These are phyloP conservation scores for Smittium culicis DNA, from an alignment of 371 early-diverging fungal genomes.

Conservation along the genomic window DNA sequence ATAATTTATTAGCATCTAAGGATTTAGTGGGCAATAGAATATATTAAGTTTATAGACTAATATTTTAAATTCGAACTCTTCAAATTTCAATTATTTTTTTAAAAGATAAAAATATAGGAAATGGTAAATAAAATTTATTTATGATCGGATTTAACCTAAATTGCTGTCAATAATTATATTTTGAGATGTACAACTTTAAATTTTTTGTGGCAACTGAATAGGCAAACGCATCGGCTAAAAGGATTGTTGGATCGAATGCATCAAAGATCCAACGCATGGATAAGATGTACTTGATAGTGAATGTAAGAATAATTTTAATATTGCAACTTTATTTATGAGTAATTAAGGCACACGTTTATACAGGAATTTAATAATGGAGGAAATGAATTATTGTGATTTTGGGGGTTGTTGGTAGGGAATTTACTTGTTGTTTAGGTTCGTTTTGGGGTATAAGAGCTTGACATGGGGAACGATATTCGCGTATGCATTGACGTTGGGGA, in stretches of 20 bases:
- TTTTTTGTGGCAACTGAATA: conserved; percentile 12
- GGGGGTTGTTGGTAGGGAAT: too few species aligned
- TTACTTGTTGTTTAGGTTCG: conserved; percentile 19
- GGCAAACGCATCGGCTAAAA: conserved; percentile 69
- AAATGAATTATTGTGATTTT: too few species aligned
- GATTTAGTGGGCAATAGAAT: too few species aligned
- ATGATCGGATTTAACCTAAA: neutral
- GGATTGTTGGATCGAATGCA: conserved; percentile 49
- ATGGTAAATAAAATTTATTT: neutral
- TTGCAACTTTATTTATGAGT: too few species aligned
- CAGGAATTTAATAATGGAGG: too few species aligned
- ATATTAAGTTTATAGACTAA: neutral
- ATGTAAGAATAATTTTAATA: conserved; percentile 21
- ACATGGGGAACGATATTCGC: conserved; percentile 13
- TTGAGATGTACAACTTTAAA: neutral
- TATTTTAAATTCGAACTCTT: neutral
- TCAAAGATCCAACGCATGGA: conserved; percentile 42
- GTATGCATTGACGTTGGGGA: conserved; percentile 16
- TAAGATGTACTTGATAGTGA: conserved; percentile 44
- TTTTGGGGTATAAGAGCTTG: conserved; percentile 16
- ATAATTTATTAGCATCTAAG: too few species aligned
- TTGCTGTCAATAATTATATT: too few species aligned
- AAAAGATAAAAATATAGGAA: neutral
- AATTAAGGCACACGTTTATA: too few species aligned
- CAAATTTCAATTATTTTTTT: neutral